These are phyloP conservation scores for Fraxinus sp. DNA, from an alignment of 305 asterid species.

Conservation along the genomic window DNA sequence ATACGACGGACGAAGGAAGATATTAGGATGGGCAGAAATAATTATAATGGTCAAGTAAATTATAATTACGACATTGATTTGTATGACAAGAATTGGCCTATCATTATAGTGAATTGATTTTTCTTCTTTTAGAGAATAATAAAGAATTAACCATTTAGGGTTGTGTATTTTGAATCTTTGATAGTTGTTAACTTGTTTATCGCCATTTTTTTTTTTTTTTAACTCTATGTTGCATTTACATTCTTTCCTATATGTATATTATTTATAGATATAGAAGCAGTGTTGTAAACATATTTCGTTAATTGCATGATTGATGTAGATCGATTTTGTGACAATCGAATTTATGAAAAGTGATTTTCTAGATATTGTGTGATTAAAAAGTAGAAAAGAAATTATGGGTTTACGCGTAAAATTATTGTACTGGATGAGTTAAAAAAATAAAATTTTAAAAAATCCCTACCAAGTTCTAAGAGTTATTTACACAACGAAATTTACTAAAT, in stretches of 20 bases:
- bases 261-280: neutral
- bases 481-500: neutral
- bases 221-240: neutral
- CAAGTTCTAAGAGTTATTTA: neutral
- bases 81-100: neutral
- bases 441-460: neutral
- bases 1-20: slow-evolving; percentile 40
- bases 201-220: neutral
- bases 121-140: neutral
- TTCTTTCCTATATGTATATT: neutral
- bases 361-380: too few species aligned
- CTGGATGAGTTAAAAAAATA: neutral
- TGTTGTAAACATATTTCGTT: neutral
- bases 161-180: neutral
- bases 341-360: too few species aligned
- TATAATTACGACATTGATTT: neutral
- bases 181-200: neutral
- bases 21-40: slow-evolving; percentile 29
- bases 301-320: neutral
- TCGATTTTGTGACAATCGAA: too few species aligned
- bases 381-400: neutral
- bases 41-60: slow-evolving; percentile 25
- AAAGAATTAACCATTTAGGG: neutral
- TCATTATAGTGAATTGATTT: neutral
- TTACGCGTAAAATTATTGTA: neutral